Evolutionary conservation across 768 basidiomycete species (phyloP).

Genomic region (Mycena alexandri): DNA sequence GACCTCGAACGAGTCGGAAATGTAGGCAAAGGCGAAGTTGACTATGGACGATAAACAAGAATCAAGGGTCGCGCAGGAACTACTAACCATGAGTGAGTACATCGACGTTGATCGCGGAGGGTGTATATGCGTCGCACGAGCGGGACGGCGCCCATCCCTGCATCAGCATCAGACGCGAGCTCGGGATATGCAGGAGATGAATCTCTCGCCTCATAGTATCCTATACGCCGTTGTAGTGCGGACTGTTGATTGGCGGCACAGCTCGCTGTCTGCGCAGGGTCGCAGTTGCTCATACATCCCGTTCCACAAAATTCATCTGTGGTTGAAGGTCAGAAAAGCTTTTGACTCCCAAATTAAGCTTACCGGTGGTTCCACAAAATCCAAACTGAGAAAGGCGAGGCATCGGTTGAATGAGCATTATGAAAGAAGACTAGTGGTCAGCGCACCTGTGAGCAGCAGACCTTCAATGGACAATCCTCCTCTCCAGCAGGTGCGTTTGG

Average conservation of each 20-base stretch:
- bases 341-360: background rate
- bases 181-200: background rate
- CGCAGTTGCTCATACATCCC: constrained; percentile 18
- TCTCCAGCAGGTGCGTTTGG: constrained; percentile 20
- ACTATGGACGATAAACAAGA: constrained; percentile 15
- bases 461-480: constrained; percentile 28
- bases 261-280: constrained; percentile 10
- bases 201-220: constrained; percentile 40
- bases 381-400: constrained; percentile 16
- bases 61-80: background rate
- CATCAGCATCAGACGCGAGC: background rate
- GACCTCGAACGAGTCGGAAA: constrained; percentile 39
- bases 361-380: constrained; percentile 34
- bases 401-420: background rate
- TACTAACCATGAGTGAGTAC: constrained; percentile 39
- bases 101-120: constrained; percentile 40
- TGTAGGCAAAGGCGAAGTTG: constrained; percentile 45
- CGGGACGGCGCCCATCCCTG: constrained; percentile 31
- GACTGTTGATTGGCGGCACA: constrained; percentile 39
- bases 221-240: constrained; percentile 41
- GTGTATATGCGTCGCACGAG: constrained; percentile 36
- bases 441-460: constrained; percentile 28
- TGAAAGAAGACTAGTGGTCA: background rate
- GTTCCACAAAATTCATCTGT: constrained; percentile 15
- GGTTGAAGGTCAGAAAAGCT: background rate